Percentiles rank a stretch among this genome's conserved stretches.
These are phyloP conservation scores for Fragaria ananassa DNA, from an alignment of 306 rosid genomes.

Conservation along the genomic window DNA sequence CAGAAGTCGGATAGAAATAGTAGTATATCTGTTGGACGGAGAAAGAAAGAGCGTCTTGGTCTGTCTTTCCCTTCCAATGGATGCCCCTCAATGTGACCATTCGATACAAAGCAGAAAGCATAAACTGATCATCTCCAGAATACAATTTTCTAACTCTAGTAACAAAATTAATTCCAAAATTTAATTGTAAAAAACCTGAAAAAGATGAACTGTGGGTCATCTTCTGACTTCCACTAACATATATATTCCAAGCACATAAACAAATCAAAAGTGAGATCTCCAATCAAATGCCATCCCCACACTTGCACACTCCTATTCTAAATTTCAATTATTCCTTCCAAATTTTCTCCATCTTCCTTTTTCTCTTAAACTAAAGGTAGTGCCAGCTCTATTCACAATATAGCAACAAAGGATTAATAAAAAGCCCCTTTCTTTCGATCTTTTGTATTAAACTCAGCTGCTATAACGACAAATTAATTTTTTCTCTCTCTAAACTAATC, in stretches of 20 bases:
- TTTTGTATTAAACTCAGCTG: slow-evolving; percentile 11
- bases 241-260: slow-evolving; percentile 77
- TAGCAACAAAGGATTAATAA: slow-evolving; percentile 29
- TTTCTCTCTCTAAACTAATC: slow-evolving; percentile 6
- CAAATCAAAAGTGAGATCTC: slow-evolving; percentile 74
- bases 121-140: slow-evolving; percentile 41
- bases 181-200: slow-evolving; percentile 22
- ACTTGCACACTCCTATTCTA: slow-evolving; percentile 41
- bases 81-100: slow-evolving; percentile 74
- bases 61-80: slow-evolving; percentile 56
- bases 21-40: slow-evolving; percentile 14
- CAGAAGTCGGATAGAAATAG: slow-evolving; percentile 23
- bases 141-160: slow-evolving; percentile 20
- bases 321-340: slow-evolving; percentile 58
- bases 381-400: slow-evolving; percentile 78
- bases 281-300: slow-evolving; percentile 77
- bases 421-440: slow-evolving; percentile 41
- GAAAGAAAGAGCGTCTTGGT: slow-evolving; percentile 24
- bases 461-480: slow-evolving; percentile 29
- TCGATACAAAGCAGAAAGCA: slow-evolving; percentile 72
- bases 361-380: slow-evolving; percentile 46
- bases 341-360: slow-evolving; percentile 26
- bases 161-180: slow-evolving; percentile 2
- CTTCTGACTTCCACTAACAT: slow-evolving; percentile 97
- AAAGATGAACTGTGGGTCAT: slow-evolving; percentile 54